phyloP scores from a whole-genome alignment of 1,139 yeast genomes.

The Yamadazyma trypodendri region DNA sequence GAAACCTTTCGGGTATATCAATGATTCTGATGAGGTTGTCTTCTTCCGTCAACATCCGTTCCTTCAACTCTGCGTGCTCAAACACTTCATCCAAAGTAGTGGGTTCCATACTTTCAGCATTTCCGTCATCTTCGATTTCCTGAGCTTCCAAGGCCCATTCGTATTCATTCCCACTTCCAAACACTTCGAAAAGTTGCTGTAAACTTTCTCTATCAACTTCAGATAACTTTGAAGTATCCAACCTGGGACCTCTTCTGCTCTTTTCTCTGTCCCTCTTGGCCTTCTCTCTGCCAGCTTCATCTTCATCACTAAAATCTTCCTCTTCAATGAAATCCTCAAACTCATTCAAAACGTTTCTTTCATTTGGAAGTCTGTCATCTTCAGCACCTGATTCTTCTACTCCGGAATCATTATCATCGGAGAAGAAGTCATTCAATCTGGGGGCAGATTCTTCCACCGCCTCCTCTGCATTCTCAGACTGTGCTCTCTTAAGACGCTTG shows the following conservation, averaged over 20 bases:
- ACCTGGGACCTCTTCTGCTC: slow-evolving; percentile 38
- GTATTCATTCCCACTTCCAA: slow-evolving; percentile 96
- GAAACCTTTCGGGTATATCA: slow-evolving; percentile 92
- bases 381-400: slow-evolving; percentile 45
- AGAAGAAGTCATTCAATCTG: slow-evolving; percentile 75
- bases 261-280: slow-evolving; percentile 41
- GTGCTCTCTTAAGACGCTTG: slow-evolving; percentile 79
- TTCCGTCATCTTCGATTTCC: slow-evolving; percentile 63
- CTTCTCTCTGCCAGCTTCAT: slow-evolving; percentile 46
- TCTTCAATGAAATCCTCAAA: slow-evolving; percentile 97
- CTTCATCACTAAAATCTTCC: slow-evolving; percentile 93
- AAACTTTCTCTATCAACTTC: slow-evolving; percentile 90
- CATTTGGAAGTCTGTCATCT: slow-evolving; percentile 50
- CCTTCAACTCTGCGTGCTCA: slow-evolving; percentile 90
- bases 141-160: slow-evolving; percentile 97
- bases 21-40: slow-evolving; percentile 85
- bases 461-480: slow-evolving; percentile 31
- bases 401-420: slow-evolving; percentile 72
- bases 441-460: slow-evolving; percentile 22
- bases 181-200: slow-evolving; percentile 89
- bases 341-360: slow-evolving; percentile 62
- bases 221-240: slow-evolving; percentile 61
- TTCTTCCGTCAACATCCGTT: slow-evolving; percentile 86
- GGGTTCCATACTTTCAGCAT: slow-evolving; percentile 53
- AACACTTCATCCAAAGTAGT: slow-evolving; percentile 82